phyloP scores from a whole-genome alignment of 495 filamentous ascomycete species.

The Neurospora pannonica region DNA sequence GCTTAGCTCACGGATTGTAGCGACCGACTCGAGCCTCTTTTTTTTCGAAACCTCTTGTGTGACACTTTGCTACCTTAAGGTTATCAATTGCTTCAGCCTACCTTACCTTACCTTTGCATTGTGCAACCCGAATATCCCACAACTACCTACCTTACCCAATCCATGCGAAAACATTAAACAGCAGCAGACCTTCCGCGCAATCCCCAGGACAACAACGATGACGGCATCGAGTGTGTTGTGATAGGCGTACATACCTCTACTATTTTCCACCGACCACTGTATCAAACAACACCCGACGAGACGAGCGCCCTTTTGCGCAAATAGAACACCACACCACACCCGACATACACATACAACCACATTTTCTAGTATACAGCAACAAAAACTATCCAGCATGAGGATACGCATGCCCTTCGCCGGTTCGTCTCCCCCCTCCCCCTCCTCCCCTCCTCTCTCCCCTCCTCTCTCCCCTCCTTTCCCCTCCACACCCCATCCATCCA shows the following conservation, averaged over 20 bases:
- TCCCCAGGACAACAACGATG: background rate
- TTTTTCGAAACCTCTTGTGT: background rate
- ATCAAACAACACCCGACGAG: background rate
- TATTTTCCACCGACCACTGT: background rate
- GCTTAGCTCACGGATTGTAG: background rate
- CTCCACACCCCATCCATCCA: constrained; percentile 1
- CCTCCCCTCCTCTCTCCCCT: background rate
- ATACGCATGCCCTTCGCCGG: constrained; percentile 68
- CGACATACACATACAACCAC: background rate
- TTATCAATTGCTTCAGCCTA: background rate
- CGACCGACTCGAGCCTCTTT: background rate
- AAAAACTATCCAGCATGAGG: constrained; percentile 41
- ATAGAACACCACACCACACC: background rate
- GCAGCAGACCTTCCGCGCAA: background rate
- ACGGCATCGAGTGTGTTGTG: background rate
- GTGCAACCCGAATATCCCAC: background rate
- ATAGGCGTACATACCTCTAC: background rate
- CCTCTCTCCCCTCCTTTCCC: background rate
- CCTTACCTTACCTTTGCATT: background rate
- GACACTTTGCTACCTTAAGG: background rate
- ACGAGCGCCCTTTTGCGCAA: background rate
- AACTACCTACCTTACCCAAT: background rate
- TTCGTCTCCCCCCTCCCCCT: constrained; percentile 21
- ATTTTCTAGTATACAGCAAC: background rate
- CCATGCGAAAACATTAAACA: background rate